Evolutionary conservation across 495 filamentous ascomycete genomes (phyloP), one percentile per base, ranked within the genome.

Genomic region (Daldinia decipiens): DNA sequence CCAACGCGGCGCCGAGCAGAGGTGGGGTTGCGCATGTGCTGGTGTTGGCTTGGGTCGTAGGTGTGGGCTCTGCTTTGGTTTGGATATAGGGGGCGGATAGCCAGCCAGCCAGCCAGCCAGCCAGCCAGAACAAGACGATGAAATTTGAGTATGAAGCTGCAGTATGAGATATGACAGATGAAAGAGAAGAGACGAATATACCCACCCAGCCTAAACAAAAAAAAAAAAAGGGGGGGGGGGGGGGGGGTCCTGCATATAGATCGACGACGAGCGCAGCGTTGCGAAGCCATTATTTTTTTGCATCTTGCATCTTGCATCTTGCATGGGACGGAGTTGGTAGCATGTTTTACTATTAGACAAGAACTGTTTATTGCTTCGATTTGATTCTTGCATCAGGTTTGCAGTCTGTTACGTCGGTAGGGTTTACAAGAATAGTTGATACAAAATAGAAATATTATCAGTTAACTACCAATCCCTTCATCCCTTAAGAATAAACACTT

Each of bases 251-350:
- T 40, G 43, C 59, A 59, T 54, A 64, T 64, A 59, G 24, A 54
- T 39, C 54, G 54, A 54, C 50, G 38, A 45, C 0, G 50, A 67
- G 19, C 50, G 38, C 38, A 56, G 9, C 24, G 51, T 29, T 50
- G 43, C 32, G 17, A 47, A 17, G 29, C 39, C 12, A 31, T 29
- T 52, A 31, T 53, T 60, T 36, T n/a, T n/a, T n/a, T n/a, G n/a
- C n/a, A n/a, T n/a, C n/a, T n/a, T n/a, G n/a, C n/a, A n/a, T n/a
- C n/a, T n/a, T 26, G 47, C 50, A 69, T 63, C 15, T 36, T 52
- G 64, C 56, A 67, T 67, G 13, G 66, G 32, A 17, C 32, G 66
- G 66, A 68, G 66, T 68, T 62, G 12, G 36, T 11, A n/a, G 55
- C 34, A 43, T 32, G 15, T 57, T 26, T 36, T 45, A 15, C 19